Conservation (phyloP, 2,329 filamentous ascomycete species). For the Monilinia aucupariae region DNA sequence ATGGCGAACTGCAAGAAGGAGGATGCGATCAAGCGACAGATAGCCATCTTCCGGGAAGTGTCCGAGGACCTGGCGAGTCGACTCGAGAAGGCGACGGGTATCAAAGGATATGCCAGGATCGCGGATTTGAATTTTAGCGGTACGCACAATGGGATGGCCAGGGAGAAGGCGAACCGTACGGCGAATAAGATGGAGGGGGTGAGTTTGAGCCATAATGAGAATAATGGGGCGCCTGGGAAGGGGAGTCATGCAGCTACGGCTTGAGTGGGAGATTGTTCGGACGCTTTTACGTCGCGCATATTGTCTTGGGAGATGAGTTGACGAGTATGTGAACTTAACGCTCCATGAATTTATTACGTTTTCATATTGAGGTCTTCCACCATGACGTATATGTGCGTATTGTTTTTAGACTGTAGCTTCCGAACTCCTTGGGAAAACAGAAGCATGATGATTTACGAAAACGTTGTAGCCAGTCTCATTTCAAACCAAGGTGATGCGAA, state of each 20-base stretch:
- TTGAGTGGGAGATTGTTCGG: not conserved
- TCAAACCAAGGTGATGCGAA: not conserved
- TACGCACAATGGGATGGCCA: constrained; percentile 53
- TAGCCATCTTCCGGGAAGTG: constrained; percentile 55
- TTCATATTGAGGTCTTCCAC: no score
- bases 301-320: not conserved
- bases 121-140: constrained; percentile 52
- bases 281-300: not conserved
- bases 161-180: constrained; percentile 40
- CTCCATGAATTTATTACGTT: no score
- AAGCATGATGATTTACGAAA: not conserved
- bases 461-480: not conserved
- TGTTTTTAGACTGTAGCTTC: no score
- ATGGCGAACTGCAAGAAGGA: constrained; percentile 47
- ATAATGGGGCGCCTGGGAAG: constrained; percentile 44
- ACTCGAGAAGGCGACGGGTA: constrained; percentile 49
- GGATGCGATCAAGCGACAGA: constrained; percentile 52
- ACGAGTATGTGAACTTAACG: no score
- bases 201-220: constrained; percentile 36
- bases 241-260: constrained; percentile 17
- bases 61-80: constrained; percentile 48
- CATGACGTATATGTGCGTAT: no score
- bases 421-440: not conserved
- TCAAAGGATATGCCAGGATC: constrained; percentile 56
- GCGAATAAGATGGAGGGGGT: constrained; percentile 46